These are phyloP conservation scores for Larix sibirica DNA, from an alignment of 83 land plant species.

Conservation along the genomic window DNA sequence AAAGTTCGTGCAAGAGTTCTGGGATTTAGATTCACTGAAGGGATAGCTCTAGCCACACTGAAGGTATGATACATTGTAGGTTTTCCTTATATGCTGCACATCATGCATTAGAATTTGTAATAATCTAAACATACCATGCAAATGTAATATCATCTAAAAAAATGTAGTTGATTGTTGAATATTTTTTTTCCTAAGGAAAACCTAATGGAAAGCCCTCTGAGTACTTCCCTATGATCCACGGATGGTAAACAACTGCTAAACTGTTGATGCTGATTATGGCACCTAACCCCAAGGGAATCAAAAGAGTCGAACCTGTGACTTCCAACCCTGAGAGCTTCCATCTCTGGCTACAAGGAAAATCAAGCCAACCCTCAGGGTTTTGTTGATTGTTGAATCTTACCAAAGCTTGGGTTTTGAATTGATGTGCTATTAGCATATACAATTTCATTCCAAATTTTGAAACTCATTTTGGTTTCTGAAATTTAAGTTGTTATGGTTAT, in stretches of 20 bases:
- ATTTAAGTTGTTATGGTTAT: background rate
- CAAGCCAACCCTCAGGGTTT: too few species aligned
- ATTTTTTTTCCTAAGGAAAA: background rate
- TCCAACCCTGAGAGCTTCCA: too few species aligned
- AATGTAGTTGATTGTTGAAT: background rate
- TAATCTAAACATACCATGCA: background rate
- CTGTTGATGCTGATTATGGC: too few species aligned
- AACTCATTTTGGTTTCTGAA: background rate
- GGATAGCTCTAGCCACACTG: conserved; percentile 67
- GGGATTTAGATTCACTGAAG: conserved; percentile 83
- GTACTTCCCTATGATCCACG: too few species aligned
- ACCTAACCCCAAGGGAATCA: too few species aligned
- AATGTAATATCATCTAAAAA: background rate
- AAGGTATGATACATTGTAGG: conserved; percentile 50
- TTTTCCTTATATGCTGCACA: background rate
- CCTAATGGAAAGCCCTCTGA: too few species aligned
- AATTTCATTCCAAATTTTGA: background rate
- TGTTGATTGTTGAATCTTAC: too few species aligned
- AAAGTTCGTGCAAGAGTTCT: conserved; percentile 73
- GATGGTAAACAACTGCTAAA: too few species aligned
- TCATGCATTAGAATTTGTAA: background rate
- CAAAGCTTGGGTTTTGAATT: background rate
- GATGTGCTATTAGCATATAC: background rate
- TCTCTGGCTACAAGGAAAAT: too few species aligned
- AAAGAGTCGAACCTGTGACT: too few species aligned